Evolutionary conservation across 2,329 filamentous ascomycete species (phyloP).

Genomic region (Xylariales sp.): DNA sequence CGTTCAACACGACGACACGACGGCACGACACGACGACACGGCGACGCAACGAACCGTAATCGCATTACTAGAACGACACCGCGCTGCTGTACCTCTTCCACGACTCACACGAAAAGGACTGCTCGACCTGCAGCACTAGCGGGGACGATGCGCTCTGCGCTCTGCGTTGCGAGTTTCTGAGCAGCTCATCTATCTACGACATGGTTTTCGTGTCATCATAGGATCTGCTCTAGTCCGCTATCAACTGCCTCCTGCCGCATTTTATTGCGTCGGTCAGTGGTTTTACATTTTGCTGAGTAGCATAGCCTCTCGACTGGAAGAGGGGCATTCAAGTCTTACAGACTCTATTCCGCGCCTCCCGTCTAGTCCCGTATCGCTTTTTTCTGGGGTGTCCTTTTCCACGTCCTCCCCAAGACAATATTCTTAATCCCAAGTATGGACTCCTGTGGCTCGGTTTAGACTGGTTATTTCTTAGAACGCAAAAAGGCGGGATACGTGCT

Average conservation of each 20-base stretch:
- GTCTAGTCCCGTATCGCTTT: conserved; percentile 5
- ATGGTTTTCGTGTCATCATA: conserved; percentile 36
- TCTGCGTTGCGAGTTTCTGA: conserved; percentile 36
- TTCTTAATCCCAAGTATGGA: conserved; percentile 42
- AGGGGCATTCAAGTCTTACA: neutral
- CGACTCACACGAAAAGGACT: conserved; percentile 23
- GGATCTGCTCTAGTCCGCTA: conserved; percentile 28
- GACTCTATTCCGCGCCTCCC: conserved; percentile 3
- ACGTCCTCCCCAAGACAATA: conserved; percentile 6
- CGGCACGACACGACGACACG: conserved; percentile 12
- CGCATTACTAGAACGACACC: conserved; percentile 23
- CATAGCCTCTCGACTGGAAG: conserved; percentile 20
- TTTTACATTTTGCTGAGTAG: conserved; percentile 23
- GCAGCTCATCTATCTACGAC: conserved; percentile 35
- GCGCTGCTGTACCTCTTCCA: conserved; percentile 6
- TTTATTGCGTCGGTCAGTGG: conserved; percentile 14
- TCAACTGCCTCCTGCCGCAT: conserved; percentile 23
- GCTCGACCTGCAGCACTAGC: conserved; percentile 19
- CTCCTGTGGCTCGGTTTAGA: conserved; percentile 40
- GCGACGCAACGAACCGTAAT: conserved; percentile 9
- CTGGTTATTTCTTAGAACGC: conserved; percentile 27
- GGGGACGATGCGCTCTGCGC: conserved; percentile 35
- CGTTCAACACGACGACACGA: conserved; percentile 10
- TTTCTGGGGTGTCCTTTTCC: conserved; percentile 4
- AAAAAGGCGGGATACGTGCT: conserved; percentile 11